These are phyloP conservation scores for Rubroshorea leprosula DNA, from an alignment of 345 rosid genomes.

Conservation along the genomic window DNA sequence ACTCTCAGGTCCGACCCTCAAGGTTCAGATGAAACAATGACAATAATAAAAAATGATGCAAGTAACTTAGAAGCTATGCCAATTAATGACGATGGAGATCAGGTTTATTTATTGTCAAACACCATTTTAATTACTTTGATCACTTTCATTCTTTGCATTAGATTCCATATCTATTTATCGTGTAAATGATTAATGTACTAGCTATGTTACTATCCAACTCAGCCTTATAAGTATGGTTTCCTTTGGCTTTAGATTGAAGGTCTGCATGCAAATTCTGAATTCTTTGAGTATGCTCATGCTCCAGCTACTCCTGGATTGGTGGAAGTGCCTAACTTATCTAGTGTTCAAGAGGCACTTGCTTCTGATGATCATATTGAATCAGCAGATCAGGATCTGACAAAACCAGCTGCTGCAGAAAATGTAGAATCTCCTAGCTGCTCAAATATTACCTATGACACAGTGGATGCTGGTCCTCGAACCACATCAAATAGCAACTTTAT, in stretches of 20 bases:
- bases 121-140: background rate
- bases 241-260: conserved; percentile 42
- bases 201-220: background rate
- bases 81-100: conserved; percentile 40
- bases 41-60: conserved; percentile 27
- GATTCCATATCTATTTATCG: conserved; percentile 7
- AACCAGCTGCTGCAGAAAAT: conserved; percentile 26
- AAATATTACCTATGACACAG: conserved; percentile 37
- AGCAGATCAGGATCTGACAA: conserved; percentile 42
- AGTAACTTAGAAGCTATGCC: conserved; percentile 35
- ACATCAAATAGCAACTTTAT: conserved; percentile 10
- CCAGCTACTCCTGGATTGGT: conserved; percentile 86
- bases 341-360: conserved; percentile 54
- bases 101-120: conserved; percentile 33
- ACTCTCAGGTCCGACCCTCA: conserved; percentile 50
- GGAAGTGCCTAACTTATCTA: conserved; percentile 62
- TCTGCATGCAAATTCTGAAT: conserved; percentile 40
- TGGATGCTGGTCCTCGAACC: conserved; percentile 27
- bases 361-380: conserved; percentile 63
- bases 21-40: conserved; percentile 32
- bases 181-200: conserved; percentile 1
- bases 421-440: conserved; percentile 41
- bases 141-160: conserved; percentile 5
- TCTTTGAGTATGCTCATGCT: conserved; percentile 71
- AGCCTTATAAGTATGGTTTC: conserved; percentile 2